Base-by-base conservation (phyloP, 1,284 basidiomycete species). In the Phlebopus sp. region DNA sequence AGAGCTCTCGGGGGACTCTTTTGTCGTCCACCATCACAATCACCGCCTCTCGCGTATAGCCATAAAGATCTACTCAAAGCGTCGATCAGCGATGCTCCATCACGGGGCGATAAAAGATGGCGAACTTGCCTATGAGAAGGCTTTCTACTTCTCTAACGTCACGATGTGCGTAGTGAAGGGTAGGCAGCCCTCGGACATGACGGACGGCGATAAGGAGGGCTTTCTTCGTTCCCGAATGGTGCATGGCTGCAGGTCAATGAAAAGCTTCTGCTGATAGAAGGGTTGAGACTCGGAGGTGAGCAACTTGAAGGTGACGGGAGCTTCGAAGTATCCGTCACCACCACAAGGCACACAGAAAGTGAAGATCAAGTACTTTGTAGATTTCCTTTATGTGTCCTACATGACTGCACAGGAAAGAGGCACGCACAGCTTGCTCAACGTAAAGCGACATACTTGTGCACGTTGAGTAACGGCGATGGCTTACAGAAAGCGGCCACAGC, bases 21-120 rank as follows among this genome's bases (percentile, higher is more conserved):
- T 44, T 41, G 40, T 50, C 47, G 36, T 72, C 68, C 36, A 64
- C 57, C 56, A 73, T 64, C 5, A 62, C 49, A 6, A 55, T 50
- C 15, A 71, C 64, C 13, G 69, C 53, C 5, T 51, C 49, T 1
- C 40, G 31, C 14, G 19, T 2, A 46, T 68, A 73, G 4, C 49
- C 52, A 44, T 60, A 69, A 19, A 18, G 39, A 13, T 59, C 62
- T 66, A 45, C n/a, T n/a, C n/a, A n/a, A n/a, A 40, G n/a, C 2
- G 31, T n/a, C 21, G 5, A 9, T 32, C 7, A 15, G 3, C 31
- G 10, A 8, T 5, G 41, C 53, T 44, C 50, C 37, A 8, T 35
- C 36, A 21, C 21, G 2, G 2, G 18, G n/a, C n/a, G 35, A 17
- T 29, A 11, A 25, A 23, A 4, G 6, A 25, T 17, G 6, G 39